Percentiles rank a stretch among this genome's conserved stretches.
These are phyloP conservation scores for Magnusiomyces suaveolens DNA, from an alignment of 1,139 yeast species.

Conservation along the genomic window DNA sequence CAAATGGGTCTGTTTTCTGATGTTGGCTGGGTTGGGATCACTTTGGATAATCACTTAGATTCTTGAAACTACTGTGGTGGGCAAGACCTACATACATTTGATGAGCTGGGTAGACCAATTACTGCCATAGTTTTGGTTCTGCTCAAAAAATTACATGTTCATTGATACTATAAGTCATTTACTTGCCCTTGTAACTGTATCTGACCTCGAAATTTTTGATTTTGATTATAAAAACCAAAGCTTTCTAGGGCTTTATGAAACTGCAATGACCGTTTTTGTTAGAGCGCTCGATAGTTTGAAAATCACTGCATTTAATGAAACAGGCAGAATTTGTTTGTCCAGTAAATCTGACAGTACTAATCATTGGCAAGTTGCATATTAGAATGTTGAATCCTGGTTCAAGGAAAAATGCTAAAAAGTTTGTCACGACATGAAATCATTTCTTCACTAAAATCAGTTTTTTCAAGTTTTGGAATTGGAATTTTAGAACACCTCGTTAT, in stretches of 20 bases:
- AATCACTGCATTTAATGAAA: conserved; percentile 48
- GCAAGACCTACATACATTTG: conserved; percentile 68
- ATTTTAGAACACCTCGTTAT: conserved; percentile 17
- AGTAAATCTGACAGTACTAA: conserved; percentile 70
- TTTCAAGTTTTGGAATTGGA: conserved; percentile 11
- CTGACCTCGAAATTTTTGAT: conserved; percentile 69
- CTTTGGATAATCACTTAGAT: conserved; percentile 69
- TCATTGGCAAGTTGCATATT: conserved; percentile 80
- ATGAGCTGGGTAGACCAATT: conserved; percentile 72
- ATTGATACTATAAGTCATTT: conserved; percentile 65
- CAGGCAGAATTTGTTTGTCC: conserved; percentile 75
- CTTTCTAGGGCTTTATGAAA: conserved; percentile 60
- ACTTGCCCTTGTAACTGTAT: conserved; percentile 68
- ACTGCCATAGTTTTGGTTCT: conserved; percentile 63
- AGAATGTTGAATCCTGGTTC: conserved; percentile 83
- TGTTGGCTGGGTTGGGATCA: conserved; percentile 78
- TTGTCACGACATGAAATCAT: conserved; percentile 37
- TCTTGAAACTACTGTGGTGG: conserved; percentile 72
- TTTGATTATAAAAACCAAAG: conserved; percentile 44
- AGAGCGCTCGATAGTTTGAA: conserved; percentile 68
- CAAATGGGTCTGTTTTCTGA: conserved; percentile 81
- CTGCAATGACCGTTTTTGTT: conserved; percentile 70
- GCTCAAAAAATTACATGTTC: conserved; percentile 74
- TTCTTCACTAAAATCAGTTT: conserved; percentile 15
- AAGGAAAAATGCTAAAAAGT: conserved; percentile 73